These are phyloP conservation scores for Torulaspora gathmanii DNA, from an alignment of 805 yeast genomes.

Conservation along the genomic window DNA sequence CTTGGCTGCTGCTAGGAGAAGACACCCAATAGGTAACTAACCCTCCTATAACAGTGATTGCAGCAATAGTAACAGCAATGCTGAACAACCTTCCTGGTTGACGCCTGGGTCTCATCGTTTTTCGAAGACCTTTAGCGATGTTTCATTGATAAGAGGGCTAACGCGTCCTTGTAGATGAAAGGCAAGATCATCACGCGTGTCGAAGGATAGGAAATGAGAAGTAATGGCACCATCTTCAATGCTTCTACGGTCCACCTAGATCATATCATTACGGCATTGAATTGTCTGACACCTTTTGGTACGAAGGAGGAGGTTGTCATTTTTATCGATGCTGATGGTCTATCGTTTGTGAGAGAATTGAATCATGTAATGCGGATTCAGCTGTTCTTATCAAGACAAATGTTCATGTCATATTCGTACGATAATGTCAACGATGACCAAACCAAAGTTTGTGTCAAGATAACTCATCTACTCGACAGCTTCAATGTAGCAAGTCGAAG, in stretches of 20 bases:
- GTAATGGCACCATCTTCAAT: slow-evolving; percentile 29
- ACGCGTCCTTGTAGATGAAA: slow-evolving; percentile 1
- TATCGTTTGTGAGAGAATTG: slow-evolving; percentile 47
- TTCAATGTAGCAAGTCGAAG: slow-evolving; percentile 41
- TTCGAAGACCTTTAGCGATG: not conserved
- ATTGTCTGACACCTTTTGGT: slow-evolving; percentile 41
- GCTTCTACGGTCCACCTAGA: slow-evolving; percentile 46
- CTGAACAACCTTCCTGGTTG: not conserved
- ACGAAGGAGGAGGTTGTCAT: slow-evolving; percentile 38
- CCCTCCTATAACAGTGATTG: slow-evolving; percentile 12
- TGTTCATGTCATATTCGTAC: slow-evolving; percentile 31
- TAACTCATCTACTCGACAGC: slow-evolving; percentile 47
- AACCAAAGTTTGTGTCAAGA: slow-evolving; percentile 41
- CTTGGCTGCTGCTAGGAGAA: not conserved
- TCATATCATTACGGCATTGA: slow-evolving; percentile 45
- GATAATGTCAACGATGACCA: slow-evolving; percentile 20
- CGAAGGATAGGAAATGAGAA: slow-evolving; percentile 1
- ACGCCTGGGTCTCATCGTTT: slow-evolving; percentile 1
- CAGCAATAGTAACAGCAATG: slow-evolving; percentile 7
- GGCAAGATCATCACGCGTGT: not conserved
- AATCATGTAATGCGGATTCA: slow-evolving; percentile 39
- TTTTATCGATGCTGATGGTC: slow-evolving; percentile 47
- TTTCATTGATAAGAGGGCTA: not conserved
- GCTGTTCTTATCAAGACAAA: slow-evolving; percentile 33
- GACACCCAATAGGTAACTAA: slow-evolving; percentile 6